A percentile compares a stretch with the other conserved stretches of the same genome.
Conservation (phyloP, 176 grass and related monocot species). For the Chrysopogon serrulatus region DNA sequence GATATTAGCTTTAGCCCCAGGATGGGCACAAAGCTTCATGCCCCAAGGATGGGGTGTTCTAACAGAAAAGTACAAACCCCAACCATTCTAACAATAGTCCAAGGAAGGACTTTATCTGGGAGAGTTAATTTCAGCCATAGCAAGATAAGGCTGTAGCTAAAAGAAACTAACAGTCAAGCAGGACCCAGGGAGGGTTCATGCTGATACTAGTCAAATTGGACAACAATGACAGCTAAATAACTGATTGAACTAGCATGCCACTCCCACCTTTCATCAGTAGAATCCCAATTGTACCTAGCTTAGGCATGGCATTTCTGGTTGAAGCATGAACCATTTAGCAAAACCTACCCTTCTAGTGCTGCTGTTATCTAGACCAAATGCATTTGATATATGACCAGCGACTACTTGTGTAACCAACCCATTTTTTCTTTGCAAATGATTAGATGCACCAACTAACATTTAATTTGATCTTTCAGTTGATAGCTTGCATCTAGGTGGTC, state of each 20-base stretch:
- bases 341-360: slow-evolving; percentile 29
- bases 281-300: slow-evolving; percentile 47
- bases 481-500: slow-evolving; percentile 68
- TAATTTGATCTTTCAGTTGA: slow-evolving; percentile 41
- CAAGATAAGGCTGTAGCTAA: slow-evolving; percentile 37
- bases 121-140: slow-evolving; percentile 41
- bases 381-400: slow-evolving; percentile 35
- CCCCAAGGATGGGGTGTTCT: slow-evolving; percentile 74
- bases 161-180: slow-evolving; percentile 50
- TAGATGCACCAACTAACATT: slow-evolving; percentile 57
- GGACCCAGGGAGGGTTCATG: slow-evolving; percentile 37
- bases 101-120: slow-evolving; percentile 44
- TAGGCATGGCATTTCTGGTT: slow-evolving; percentile 39
- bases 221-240: slow-evolving; percentile 32
- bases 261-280: slow-evolving; percentile 33
- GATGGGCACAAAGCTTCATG: slow-evolving; percentile 71
- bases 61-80: slow-evolving; percentile 54
- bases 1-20: slow-evolving; percentile 70
- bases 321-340: slow-evolving; percentile 48
- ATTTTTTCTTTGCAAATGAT: slow-evolving; percentile 38
- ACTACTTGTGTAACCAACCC: slow-evolving; percentile 48
- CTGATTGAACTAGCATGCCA: slow-evolving; percentile 30
- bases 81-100: slow-evolving; percentile 52
- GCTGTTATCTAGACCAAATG: slow-evolving; percentile 35
- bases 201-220: slow-evolving; percentile 46